These are phyloP conservation scores for Hordeum pubiflorum DNA, from an alignment of 202 grass and related monocot genomes.

Conservation along the genomic window DNA sequence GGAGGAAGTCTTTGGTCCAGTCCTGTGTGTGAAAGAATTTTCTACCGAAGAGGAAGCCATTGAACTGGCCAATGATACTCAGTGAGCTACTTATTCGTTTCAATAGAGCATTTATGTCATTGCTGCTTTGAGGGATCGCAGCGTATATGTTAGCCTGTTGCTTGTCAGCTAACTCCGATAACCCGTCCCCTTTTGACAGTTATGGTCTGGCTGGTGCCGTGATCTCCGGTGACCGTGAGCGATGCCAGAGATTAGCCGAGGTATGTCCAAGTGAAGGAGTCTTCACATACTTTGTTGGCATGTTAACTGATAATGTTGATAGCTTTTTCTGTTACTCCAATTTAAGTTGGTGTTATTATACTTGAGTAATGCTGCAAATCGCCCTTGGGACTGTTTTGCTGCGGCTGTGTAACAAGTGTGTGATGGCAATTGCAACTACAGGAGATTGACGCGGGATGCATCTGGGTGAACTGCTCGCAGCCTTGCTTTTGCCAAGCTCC, in stretches of 20 bases:
- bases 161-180: neutral
- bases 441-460: constrained; percentile 57
- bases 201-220: constrained; percentile 90
- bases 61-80: constrained; percentile 87
- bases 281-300: neutral
- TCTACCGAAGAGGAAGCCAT: constrained; percentile 94
- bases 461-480: constrained; percentile 98
- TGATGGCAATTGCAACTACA: constrained; percentile 19
- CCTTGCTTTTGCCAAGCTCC: constrained; percentile 96
- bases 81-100: constrained; percentile 39
- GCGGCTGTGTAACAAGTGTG: neutral
- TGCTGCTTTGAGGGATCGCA: neutral
- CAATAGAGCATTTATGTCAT: neutral
- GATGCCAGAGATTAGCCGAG: constrained; percentile 79
- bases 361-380: neutral
- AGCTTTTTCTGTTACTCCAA: neutral
- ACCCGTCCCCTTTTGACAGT: constrained; percentile 28
- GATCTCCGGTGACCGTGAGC: constrained; percentile 61
- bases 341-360: neutral
- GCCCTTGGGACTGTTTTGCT: neutral
- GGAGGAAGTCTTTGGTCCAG: constrained; percentile 94
- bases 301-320: neutral
- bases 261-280: constrained; percentile 38
- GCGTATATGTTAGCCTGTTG: neutral
- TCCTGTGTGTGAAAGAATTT: constrained; percentile 85